These are phyloP conservation scores for Annulohypoxylon stygium DNA, from an alignment of 495 filamentous ascomycete species.

Conservation along the genomic window DNA sequence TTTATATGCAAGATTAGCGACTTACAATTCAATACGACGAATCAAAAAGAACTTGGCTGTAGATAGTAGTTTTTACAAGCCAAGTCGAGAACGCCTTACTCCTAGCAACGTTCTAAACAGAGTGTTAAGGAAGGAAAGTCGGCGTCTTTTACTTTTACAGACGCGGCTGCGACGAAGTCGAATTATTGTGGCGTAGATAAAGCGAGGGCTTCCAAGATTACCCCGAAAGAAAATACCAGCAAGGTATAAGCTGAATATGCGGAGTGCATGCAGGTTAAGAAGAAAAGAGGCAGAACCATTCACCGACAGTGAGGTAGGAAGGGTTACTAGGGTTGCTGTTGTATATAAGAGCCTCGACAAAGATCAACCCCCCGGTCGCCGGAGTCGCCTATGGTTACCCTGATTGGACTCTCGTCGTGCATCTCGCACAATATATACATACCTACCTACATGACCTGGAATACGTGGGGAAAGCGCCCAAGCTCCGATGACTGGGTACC, in stretches of 20 bases:
- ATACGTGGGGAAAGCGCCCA: conserved; percentile 29
- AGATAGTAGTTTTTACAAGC: not conserved
- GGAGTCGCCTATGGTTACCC: conserved; percentile 38
- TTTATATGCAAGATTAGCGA: not conserved
- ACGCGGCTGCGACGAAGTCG: conserved; percentile 16
- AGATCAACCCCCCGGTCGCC: conserved; percentile 26
- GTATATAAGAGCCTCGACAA: conserved; percentile 37
- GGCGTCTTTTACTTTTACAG: conserved; percentile 23
- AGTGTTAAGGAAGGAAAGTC: conserved; percentile 21
- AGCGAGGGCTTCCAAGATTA: not conserved
- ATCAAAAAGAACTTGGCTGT: conserved; percentile 11
- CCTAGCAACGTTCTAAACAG: conserved; percentile 28
- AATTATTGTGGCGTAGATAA: not conserved
- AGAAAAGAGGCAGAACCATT: conserved; percentile 31
- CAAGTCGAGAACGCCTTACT: conserved; percentile 35
- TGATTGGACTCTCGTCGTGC: conserved; percentile 36
- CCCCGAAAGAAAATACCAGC: not conserved
- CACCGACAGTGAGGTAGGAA: conserved; percentile 45
- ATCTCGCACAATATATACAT: conserved; percentile 25
- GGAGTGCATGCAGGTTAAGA: conserved; percentile 24
- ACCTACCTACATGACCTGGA: conserved; percentile 14
- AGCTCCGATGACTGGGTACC: conserved; percentile 30
- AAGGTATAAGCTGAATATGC: conserved; percentile 36
- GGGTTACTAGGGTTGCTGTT: conserved; percentile 12
- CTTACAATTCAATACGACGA: conserved; percentile 26